A percentile compares a stretch with the other conserved stretches of the same genome.
Conservation (phyloP, 371 early-diverging fungal genomes). For the Mortierella sp. region DNA sequence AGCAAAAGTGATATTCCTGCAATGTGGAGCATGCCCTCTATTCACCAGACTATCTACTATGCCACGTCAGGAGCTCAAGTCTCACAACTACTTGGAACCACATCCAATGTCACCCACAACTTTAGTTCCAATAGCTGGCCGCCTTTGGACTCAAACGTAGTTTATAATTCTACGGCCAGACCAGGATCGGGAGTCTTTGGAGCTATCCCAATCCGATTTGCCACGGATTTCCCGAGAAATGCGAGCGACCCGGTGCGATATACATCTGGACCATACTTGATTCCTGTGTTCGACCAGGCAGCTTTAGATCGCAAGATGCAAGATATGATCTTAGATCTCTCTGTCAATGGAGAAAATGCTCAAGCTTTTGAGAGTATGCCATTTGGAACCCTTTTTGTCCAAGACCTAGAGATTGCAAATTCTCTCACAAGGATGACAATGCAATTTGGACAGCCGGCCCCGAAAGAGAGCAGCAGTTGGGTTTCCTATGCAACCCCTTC, state of each 20-base stretch:
- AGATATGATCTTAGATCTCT: background rate
- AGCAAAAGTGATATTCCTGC: background rate
- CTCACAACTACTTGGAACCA: conserved; percentile 16
- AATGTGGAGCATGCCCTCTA: background rate
- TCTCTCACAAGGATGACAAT: conserved; percentile 27
- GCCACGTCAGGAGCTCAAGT: conserved; percentile 16
- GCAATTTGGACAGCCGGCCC: conserved; percentile 34
- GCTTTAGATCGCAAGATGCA: conserved; percentile 14
- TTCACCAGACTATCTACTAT: conserved; percentile 37
- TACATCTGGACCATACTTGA: conserved; percentile 8
- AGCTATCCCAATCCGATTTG: conserved; percentile 31
- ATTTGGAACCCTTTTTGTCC: conserved; percentile 20
- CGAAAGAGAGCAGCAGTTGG: background rate
- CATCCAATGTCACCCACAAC: conserved; percentile 19
- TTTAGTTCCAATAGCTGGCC: conserved; percentile 33
- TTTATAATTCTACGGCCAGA: conserved; percentile 13
- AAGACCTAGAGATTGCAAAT: conserved; percentile 7
- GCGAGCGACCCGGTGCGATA: too few species aligned
- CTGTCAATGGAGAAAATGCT: background rate
- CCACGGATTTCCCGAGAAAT: background rate
- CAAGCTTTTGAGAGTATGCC: conserved; percentile 3
- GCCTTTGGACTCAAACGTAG: conserved; percentile 23
- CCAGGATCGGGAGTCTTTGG: conserved; percentile 36
- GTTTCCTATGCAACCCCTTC: background rate
- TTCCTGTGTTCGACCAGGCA: conserved; percentile 4